These are phyloP conservation scores for Thermomyces lanuginosus DNA, from an alignment of 2,329 filamentous ascomycete species.

Conservation along the genomic window DNA sequence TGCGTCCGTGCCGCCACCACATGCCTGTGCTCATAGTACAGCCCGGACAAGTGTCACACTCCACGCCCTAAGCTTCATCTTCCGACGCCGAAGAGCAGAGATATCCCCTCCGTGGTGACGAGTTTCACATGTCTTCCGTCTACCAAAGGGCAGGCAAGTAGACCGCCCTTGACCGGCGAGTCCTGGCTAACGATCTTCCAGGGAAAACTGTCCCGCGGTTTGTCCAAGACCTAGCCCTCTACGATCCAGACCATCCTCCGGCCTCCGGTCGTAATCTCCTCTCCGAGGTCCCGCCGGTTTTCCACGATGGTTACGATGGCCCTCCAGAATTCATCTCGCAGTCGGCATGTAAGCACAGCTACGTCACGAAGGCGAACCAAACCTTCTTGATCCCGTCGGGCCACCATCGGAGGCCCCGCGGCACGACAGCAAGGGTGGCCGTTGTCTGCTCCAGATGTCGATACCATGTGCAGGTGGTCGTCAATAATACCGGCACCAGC, in stretches of 20 bases:
- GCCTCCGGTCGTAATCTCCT: constrained; percentile 38
- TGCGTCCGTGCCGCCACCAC: no score
- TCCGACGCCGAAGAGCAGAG: no score
- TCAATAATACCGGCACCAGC: constrained; percentile 34
- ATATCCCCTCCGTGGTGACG: no score
- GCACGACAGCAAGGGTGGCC: constrained; percentile 40
- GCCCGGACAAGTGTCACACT: no score
- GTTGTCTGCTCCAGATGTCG: constrained; percentile 47
- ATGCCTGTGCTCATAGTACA: no score
- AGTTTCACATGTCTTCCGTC: constrained; percentile 11
- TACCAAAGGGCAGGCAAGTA: constrained; percentile 18
- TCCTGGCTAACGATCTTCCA: constrained; percentile 9
- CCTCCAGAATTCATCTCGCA: constrained; percentile 21
- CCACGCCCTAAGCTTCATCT: no score
- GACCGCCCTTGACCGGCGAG: not conserved
- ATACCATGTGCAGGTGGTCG: constrained; percentile 42
- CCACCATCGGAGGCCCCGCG: constrained; percentile 21
- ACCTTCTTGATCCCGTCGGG: constrained; percentile 31
- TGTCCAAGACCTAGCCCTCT: constrained; percentile 29
- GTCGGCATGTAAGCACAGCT: constrained; percentile 42
- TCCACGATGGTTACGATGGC: constrained; percentile 19
- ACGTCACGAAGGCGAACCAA: constrained; percentile 41
- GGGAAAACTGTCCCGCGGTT: constrained; percentile 38
- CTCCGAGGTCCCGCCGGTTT: constrained; percentile 40
- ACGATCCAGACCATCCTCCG: constrained; percentile 29